Conservation (phyloP, 148 eudicot species). For the Drosera capensis region DNA sequence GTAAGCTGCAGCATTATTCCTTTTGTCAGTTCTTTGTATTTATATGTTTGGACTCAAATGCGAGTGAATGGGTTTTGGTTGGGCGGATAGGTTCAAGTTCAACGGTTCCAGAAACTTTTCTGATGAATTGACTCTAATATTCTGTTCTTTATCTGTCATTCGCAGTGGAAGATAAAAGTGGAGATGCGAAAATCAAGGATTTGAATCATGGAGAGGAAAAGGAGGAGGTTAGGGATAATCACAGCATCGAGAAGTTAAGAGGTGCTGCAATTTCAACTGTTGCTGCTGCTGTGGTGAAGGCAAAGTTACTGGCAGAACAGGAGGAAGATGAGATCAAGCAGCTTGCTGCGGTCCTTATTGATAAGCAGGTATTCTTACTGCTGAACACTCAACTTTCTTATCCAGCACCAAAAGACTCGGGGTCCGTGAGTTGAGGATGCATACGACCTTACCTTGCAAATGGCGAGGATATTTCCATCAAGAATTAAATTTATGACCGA, state of each 20-base stretch:
- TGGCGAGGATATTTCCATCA: too few species aligned
- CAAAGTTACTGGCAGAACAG: slow-evolving; percentile 80
- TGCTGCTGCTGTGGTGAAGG: slow-evolving; percentile 91
- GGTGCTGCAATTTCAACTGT: slow-evolving; percentile 69
- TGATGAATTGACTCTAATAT: background rate
- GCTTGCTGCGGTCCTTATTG: slow-evolving; percentile 61
- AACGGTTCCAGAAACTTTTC: background rate
- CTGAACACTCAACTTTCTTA: background rate
- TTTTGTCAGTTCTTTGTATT: too few species aligned
- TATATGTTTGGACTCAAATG: too few species aligned
- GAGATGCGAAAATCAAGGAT: slow-evolving; percentile 15
- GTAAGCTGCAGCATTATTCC: too few species aligned
- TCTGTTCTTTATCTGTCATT: slow-evolving; percentile 2
- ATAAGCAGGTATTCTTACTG: slow-evolving; percentile 60
- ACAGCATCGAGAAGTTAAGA: slow-evolving; percentile 36
- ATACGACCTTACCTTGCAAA: too few species aligned
- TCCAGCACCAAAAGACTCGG: too few species aligned
- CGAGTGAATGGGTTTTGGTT: too few species aligned
- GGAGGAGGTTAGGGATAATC: slow-evolving; percentile 18
- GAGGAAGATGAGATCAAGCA: slow-evolving; percentile 86
- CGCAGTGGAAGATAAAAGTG: slow-evolving; percentile 21
- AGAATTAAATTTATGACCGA: too few species aligned
- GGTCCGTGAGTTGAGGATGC: too few species aligned
- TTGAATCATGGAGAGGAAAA: too few species aligned
- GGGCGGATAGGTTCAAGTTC: background rate